Conservation (phyloP, 2,329 filamentous ascomycete species). For the Helicocarpus griseus region DNA sequence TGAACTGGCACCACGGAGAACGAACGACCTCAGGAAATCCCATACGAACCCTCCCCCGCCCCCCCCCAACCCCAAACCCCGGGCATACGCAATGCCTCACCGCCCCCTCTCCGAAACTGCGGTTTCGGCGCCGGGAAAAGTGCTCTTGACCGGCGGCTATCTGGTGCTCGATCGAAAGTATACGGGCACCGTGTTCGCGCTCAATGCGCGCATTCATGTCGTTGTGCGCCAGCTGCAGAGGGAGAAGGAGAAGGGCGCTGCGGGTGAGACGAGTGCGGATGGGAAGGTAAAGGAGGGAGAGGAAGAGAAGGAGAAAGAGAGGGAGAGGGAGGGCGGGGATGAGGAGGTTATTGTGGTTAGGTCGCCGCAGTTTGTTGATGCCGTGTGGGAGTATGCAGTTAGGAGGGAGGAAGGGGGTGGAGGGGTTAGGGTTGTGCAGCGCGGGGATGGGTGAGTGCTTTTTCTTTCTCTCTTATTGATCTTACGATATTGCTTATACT, state of each 20-base stretch:
- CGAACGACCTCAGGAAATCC: neutral
- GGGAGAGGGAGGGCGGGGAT: conserved; percentile 18
- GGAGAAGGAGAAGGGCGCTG: conserved; percentile 5
- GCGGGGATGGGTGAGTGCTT: conserved; percentile 27
- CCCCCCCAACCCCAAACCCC: no score
- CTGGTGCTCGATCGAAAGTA: conserved; percentile 83
- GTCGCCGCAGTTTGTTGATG: conserved; percentile 83
- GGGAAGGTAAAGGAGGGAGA: neutral
- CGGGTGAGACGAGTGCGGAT: no score
- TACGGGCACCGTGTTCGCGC: conserved; percentile 60
- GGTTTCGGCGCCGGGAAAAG: conserved; percentile 91
- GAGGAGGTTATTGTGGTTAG: conserved; percentile 69
- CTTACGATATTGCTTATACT: conserved; percentile 34
- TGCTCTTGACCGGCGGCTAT: conserved; percentile 88
- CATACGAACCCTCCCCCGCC: no score
- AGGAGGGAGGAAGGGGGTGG: conserved; percentile 58
- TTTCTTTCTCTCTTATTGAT: conserved; percentile 67
- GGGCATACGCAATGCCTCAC: neutral
- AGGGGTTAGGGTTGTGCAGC: conserved; percentile 71
- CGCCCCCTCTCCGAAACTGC: conserved; percentile 30
- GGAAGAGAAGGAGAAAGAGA: neutral
- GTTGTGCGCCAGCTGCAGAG: conserved; percentile 45
- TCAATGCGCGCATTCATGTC: conserved; percentile 55
- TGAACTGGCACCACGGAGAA: conserved; percentile 26
- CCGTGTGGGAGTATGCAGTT: conserved; percentile 81